Conservation (phyloP, 1,284 basidiomycete genomes). For the Agaricales sp. region DNA sequence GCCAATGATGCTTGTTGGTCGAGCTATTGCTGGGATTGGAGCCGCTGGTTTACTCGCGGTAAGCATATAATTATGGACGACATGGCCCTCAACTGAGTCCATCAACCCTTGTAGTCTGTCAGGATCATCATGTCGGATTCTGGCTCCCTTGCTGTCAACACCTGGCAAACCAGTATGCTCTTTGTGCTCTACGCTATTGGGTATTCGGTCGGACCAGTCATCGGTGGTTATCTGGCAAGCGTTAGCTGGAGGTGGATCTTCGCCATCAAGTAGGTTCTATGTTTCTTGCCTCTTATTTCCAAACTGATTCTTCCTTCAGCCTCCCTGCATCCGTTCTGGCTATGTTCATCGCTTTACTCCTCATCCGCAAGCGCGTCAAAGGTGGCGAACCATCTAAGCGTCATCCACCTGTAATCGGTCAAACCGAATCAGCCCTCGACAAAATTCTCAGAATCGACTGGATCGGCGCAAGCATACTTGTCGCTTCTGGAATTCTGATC, state of each 20-base stretch:
- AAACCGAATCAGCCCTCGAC: constrained; percentile 18
- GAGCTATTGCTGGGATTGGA: constrained; percentile 35
- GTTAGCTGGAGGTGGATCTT: constrained; percentile 42
- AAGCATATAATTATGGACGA: constrained; percentile 7
- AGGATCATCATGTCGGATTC: constrained; percentile 36
- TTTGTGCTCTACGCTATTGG: constrained; percentile 35
- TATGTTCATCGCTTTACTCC: constrained; percentile 29
- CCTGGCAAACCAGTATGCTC: constrained; percentile 27
- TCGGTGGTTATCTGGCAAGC: constrained; percentile 31
- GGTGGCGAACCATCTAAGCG: constrained; percentile 14
- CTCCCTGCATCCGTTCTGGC: constrained; percentile 20
- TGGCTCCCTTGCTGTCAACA: constrained; percentile 29
- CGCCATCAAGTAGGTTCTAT: constrained; percentile 34
- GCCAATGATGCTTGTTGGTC: constrained; percentile 32
- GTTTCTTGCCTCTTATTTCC: neutral
- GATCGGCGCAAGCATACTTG: constrained; percentile 32
- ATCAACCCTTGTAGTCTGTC: constrained; percentile 22
- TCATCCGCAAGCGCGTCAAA: constrained; percentile 26
- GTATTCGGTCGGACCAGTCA: constrained; percentile 32
- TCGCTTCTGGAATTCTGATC: constrained; percentile 23
- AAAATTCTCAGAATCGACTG: constrained; percentile 33
- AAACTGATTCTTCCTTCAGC: constrained; percentile 7
- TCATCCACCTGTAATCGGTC: constrained; percentile 6
- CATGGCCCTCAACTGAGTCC: neutral
- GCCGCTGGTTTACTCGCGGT: constrained; percentile 37